These are phyloP conservation scores for Neurospora pannonica DNA, from an alignment of 495 filamentous ascomycete genomes.

Conservation along the genomic window DNA sequence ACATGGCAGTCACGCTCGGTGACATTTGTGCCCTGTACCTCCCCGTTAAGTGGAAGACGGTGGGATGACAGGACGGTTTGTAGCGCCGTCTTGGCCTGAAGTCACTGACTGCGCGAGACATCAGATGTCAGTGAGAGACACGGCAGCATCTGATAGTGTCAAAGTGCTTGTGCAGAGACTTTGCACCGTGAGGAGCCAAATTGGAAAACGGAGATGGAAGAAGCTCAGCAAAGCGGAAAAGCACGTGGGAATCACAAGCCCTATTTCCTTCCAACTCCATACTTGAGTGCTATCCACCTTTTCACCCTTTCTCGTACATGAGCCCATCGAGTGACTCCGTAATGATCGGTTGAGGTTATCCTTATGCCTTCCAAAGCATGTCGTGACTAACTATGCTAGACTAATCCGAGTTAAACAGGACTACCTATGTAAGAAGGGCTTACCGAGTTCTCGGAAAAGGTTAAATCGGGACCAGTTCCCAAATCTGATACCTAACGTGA, in stretches of 20 bases:
- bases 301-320: not conserved
- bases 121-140: not conserved
- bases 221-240: not conserved
- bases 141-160: not conserved
- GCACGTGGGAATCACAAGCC: not conserved
- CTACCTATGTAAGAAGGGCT: not conserved
- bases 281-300: not conserved
- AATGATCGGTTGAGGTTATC: not conserved
- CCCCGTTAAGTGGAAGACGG: not conserved
- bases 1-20: not conserved
- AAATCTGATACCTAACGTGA: not conserved
- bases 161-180: not conserved
- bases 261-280: not conserved
- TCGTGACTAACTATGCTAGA: not conserved
- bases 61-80: not conserved
- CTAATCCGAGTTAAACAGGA: not conserved
- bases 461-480: not conserved
- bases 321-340: not conserved
- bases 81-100: not conserved
- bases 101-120: not conserved
- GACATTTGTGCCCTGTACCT: not conserved
- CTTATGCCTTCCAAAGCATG: not conserved
- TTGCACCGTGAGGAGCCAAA: not conserved
- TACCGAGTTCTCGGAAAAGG: not conserved
- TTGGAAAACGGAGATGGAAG: not conserved